A percentile compares a stretch with the other conserved stretches of the same genome.
phyloP scores from a whole-genome alignment of 2,329 filamentous ascomycete species.

The Colletotrichum costaricense region DNA sequence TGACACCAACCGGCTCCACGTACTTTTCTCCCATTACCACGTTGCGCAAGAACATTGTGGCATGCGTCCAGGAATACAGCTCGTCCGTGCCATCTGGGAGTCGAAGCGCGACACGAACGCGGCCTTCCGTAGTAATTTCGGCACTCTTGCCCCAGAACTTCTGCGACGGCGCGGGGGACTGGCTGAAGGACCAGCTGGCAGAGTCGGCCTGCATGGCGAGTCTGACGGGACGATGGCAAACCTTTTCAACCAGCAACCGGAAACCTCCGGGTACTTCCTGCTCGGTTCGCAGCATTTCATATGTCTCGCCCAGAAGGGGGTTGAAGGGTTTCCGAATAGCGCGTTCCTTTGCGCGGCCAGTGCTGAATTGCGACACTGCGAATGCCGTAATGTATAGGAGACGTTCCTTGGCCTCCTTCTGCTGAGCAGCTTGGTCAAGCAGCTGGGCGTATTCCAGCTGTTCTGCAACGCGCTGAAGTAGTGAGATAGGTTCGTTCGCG shows the following conservation, averaged over 20 bases:
- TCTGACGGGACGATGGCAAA: slow-evolving; percentile 90
- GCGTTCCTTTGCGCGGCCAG: slow-evolving; percentile 85
- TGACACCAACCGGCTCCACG: slow-evolving; percentile 90
- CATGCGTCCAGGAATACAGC: slow-evolving; percentile 87
- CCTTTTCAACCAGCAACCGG: slow-evolving; percentile 94
- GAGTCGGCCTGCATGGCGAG: slow-evolving; percentile 95
- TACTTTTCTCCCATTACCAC: slow-evolving; percentile 99
- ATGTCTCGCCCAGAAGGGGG: slow-evolving; percentile 95
- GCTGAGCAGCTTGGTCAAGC: slow-evolving; percentile 78
- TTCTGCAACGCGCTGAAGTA: slow-evolving; percentile 90
- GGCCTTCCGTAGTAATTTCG: slow-evolving; percentile 92
- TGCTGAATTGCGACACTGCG: slow-evolving; percentile 88
- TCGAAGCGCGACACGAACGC: slow-evolving; percentile 80
- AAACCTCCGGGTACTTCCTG: slow-evolving; percentile 78
- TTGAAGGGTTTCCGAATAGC: slow-evolving; percentile 97
- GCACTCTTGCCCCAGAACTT: slow-evolving; percentile 99
- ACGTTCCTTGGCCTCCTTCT: slow-evolving; percentile 72
- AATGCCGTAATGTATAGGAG: slow-evolving; percentile 90
- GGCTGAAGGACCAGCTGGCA: slow-evolving; percentile 84
- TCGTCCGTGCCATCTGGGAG: slow-evolving; percentile 77
- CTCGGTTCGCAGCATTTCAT: slow-evolving; percentile 89
- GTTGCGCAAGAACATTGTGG: slow-evolving; percentile 92
- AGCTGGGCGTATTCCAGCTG: slow-evolving; percentile 91
- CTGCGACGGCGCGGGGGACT: slow-evolving; percentile 88
- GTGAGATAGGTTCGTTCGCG: slow-evolving; percentile 90